These are phyloP conservation scores for Castanospermum australe DNA, from an alignment of 306 rosid genomes.

Conservation along the genomic window DNA sequence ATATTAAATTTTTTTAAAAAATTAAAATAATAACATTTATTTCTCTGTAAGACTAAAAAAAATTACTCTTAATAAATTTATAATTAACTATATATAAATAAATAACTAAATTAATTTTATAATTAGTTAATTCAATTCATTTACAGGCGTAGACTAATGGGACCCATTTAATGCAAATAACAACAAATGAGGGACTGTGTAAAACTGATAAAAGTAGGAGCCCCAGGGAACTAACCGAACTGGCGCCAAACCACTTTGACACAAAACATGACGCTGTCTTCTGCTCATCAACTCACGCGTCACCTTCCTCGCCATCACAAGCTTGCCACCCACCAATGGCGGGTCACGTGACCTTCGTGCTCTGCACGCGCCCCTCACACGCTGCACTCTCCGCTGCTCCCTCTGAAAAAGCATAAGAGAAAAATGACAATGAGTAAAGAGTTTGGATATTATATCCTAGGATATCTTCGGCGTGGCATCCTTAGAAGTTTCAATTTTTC, in stretches of 20 bases:
- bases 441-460: neutral
- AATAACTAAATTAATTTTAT: no score
- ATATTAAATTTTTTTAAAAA: no score
- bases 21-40: no score
- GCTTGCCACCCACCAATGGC: neutral
- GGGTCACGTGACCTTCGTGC: neutral
- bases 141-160: no score
- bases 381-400: neutral
- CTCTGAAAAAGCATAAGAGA: neutral
- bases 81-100: no score
- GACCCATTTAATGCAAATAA: no score
- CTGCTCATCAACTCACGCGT: neutral
- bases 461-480: neutral
- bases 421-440: neutral
- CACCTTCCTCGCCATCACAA: neutral
- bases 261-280: neutral
- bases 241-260: constrained; percentile 26
- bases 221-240: no score
- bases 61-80: no score
- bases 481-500: neutral
- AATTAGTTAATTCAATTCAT: no score
- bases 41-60: no score
- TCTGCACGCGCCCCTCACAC: neutral
- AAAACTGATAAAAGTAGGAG: no score
- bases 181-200: no score